These are phyloP conservation scores for Tricholoma sp. DNA, from an alignment of 768 basidiomycete species.

Conservation along the genomic window DNA sequence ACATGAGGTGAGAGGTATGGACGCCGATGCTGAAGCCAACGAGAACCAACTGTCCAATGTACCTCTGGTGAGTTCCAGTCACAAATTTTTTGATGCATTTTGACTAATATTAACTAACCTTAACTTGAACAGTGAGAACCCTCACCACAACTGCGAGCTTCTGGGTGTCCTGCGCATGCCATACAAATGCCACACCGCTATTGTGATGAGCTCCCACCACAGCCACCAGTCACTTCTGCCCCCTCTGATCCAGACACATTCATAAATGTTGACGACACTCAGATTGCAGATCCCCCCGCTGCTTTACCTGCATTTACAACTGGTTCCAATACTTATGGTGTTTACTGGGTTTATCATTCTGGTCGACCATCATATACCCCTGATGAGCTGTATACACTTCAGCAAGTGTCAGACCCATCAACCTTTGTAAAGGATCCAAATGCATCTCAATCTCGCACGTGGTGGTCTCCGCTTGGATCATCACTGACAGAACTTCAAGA, in stretches of 20 bases:
- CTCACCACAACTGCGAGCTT: not conserved
- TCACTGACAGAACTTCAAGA: conserved; percentile 1
- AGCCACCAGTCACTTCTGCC: not conserved
- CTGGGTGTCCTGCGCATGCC: not conserved
- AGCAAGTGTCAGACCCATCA: not conserved
- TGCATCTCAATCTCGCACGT: not conserved
- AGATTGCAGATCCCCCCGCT: not conserved
- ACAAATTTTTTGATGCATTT: not conserved
- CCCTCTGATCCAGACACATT: not conserved
- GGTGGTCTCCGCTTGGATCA: not conserved
- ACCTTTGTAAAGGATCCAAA: not conserved
- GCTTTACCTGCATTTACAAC: not conserved
- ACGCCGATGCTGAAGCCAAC: not conserved
- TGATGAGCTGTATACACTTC: not conserved
- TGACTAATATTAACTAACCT: not conserved
- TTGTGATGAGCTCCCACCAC: not conserved
- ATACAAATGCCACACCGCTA: not conserved
- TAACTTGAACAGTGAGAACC: not conserved
- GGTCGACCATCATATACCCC: not conserved
- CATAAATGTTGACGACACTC: not conserved
- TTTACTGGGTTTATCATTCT: not conserved
- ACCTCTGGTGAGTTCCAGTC: not conserved
- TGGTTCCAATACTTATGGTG: not conserved
- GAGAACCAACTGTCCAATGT: not conserved
- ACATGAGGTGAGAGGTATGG: not conserved